phyloP scores from a whole-genome alignment of 306 rosid species.

The barrel medic (Medicago truncatula) region DNA sequence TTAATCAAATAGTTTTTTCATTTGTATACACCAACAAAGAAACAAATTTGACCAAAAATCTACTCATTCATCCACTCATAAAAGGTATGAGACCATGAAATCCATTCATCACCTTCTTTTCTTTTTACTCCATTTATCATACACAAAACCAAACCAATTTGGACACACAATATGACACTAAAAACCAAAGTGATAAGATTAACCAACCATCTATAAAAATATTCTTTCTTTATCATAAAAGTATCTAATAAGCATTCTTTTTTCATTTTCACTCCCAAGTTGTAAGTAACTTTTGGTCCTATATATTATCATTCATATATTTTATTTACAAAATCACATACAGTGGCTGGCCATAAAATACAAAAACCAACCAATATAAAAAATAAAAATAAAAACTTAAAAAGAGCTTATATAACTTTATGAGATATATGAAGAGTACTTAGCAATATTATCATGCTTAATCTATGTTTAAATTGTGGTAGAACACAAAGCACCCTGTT shows the following conservation, averaged over 20 bases:
- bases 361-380: conserved; percentile 48
- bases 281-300: conserved; percentile 35
- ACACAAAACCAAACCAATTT: conserved; percentile 41
- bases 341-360: conserved; percentile 42
- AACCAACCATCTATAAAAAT: background rate
- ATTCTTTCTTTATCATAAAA: background rate
- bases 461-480: conserved; percentile 55
- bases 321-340: conserved; percentile 45
- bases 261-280: no score
- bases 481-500: conserved; percentile 71
- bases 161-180: conserved; percentile 17
- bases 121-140: conserved; percentile 20
- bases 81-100: conserved; percentile 47
- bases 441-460: background rate
- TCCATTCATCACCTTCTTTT: conserved; percentile 19
- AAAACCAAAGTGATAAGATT: conserved; percentile 41
- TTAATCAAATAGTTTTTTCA: background rate
- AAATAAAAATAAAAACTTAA: background rate
- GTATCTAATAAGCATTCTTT: no score
- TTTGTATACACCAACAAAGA: conserved; percentile 32
- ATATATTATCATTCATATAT: conserved; percentile 44
- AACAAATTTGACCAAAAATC: conserved; percentile 48
- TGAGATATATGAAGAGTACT: background rate
- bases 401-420: background rate
- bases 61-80: conserved; percentile 55